Evolutionary conservation across 345 rosid genomes (phyloP).

Genomic region (Laguncularia racemosa): DNA sequence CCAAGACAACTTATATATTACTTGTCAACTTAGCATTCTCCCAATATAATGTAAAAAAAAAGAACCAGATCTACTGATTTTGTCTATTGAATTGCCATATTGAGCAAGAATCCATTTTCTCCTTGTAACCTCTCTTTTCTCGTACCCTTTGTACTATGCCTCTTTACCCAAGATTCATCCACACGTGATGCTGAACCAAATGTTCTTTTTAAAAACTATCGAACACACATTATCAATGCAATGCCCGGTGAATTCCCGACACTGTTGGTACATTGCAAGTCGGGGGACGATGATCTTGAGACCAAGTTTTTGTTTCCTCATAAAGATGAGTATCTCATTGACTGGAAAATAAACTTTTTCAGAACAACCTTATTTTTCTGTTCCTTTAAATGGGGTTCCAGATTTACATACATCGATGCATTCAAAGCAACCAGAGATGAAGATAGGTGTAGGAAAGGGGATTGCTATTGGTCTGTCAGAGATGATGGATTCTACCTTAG

Average conservation of each 20-base stretch:
- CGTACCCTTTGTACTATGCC: too few species aligned
- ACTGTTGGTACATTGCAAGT: constrained; percentile 1
- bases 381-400: not conserved
- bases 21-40: too few species aligned
- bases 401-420: not conserved
- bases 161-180: too few species aligned
- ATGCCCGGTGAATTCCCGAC: not conserved
- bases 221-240: constrained; percentile 4
- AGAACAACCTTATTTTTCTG: constrained; percentile 9
- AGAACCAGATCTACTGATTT: too few species aligned
- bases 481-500: constrained; percentile 6
- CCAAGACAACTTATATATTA: too few species aligned
- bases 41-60: too few species aligned
- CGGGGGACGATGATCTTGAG: constrained; percentile 4
- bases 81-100: too few species aligned
- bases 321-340: not conserved
- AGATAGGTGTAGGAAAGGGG: not conserved
- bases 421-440: constrained; percentile 6
- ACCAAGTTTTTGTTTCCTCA: not conserved
- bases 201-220: not conserved
- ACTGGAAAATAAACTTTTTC: not conserved
- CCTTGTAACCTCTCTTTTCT: too few species aligned
- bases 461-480: constrained; percentile 8
- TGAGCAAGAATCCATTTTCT: too few species aligned
- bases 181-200: not conserved